Base-by-base conservation (phyloP, 768 basidiomycete species). In the Obba rivulosa region DNA sequence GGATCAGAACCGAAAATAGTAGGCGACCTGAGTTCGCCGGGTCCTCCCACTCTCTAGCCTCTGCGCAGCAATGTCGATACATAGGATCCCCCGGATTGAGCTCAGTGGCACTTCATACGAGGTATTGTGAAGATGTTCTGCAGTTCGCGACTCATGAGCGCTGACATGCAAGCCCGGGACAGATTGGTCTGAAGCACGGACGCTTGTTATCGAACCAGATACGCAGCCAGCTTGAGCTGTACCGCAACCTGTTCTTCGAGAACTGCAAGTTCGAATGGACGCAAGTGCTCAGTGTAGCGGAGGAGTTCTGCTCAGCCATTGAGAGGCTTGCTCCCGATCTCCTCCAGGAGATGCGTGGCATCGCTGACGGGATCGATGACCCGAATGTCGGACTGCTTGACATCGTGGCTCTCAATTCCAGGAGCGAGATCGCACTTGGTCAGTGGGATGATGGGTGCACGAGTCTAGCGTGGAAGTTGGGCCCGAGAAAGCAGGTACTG, bases 381-480 rank as follows among this genome's bases (percentile, higher is more conserved):
- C 34, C 23, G 3, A 22, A 1, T 21, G 46, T 64, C 17, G 63
- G 59, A 20, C 28, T 64, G 14, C 53, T 64, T 8, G 68, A 69
- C 46, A 64, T 68, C 42, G 47, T 69, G 22, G 68, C 66, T 4
- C 58, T 69, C 20, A 69, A 69, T 49, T 62, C 63, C n/a, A 54
- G 68, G 39, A 67, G 64, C 53, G 68, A 69, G 53, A 69, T 69
- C 41, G 66, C 68, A 13, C 58, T 69, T 4, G 66, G 68, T 0
- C 56, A 62, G 50, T 69, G 61, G 57, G 61, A 64, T 43, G 68
- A 69, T 46, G 68, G 68, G 17, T 69, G 68, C 51, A 69, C 68
- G 22, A 49, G 52, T 23, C 56, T 69, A 17, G 61, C 61, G 9
- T 66, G 65, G 66, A 58, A 58, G 45, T 46, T 63, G 28, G 42